Percentiles rank a stretch among this genome's conserved stretches.
Conservation (phyloP, 495 filamentous ascomycete species). For the Aspergillus affinis region DNA sequence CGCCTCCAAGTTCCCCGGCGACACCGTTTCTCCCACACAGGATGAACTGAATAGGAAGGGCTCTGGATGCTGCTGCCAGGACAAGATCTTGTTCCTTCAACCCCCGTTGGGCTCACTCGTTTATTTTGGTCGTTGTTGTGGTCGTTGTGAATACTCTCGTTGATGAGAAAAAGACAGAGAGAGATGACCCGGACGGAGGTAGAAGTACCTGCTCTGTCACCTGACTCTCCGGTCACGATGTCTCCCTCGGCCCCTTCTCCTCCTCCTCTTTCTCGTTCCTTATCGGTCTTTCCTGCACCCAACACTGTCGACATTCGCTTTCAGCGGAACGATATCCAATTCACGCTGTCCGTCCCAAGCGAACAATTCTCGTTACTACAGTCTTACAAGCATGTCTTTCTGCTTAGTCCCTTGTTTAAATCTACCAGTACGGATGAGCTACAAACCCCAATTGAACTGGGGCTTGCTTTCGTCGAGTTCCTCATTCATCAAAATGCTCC, state of each 20-base stretch:
- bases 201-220: neutral
- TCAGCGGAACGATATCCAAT: neutral
- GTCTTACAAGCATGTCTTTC: conserved; percentile 11
- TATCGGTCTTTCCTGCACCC: neutral
- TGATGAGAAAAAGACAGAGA: neutral
- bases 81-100: no score
- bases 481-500: conserved; percentile 7
- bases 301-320: conserved; percentile 8
- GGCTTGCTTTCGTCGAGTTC: conserved; percentile 16
- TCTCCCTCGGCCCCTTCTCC: conserved; percentile 4
- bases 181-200: conserved; percentile 2
- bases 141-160: neutral
- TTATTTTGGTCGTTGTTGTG: neutral
- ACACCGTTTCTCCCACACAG: neutral
- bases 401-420: conserved; percentile 1
- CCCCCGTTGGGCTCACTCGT: neutral
- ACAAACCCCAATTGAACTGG: conserved; percentile 6
- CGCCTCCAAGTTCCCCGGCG: neutral
- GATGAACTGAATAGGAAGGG: neutral
- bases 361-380: conserved; percentile 9
- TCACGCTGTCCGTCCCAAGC: conserved; percentile 6
- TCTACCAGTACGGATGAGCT: neutral
- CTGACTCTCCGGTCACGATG: conserved; percentile 7
- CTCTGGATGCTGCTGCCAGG: no score
- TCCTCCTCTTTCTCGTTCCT: neutral